phyloP scores from a whole-genome alignment of 2,329 filamentous ascomycete genomes.

The Verruconis gallopava region DNA sequence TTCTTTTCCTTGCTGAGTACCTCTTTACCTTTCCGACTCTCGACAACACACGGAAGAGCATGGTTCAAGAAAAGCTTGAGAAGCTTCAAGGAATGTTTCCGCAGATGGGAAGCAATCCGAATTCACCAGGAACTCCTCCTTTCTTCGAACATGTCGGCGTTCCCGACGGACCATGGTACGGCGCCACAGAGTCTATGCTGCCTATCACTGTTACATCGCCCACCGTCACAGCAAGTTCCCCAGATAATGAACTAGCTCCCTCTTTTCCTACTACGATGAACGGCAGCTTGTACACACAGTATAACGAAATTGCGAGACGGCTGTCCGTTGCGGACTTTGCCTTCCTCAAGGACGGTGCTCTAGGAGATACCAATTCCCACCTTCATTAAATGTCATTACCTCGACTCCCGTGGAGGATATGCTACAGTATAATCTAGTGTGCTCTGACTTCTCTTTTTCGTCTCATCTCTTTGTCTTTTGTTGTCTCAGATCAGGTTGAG shows the following conservation, averaged over 20 bases:
- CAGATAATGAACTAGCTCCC: neutral
- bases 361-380: too few species aligned
- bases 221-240: constrained; percentile 1
- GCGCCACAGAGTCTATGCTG: constrained; percentile 23
- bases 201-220: constrained; percentile 11
- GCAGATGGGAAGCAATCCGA: constrained; percentile 14
- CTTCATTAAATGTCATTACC: too few species aligned
- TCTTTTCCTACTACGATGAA: constrained; percentile 5
- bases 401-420: too few species aligned
- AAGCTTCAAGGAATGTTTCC: constrained; percentile 24
- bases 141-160: neutral
- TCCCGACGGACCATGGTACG: constrained; percentile 20
- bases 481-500: too few species aligned
- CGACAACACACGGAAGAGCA: constrained; percentile 32
- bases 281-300: constrained; percentile 18
- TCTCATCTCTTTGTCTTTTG: too few species aligned
- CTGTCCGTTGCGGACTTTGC: constrained; percentile 16
- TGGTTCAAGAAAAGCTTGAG: constrained; percentile 31
- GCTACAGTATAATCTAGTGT: too few species aligned
- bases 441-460: too few species aligned
- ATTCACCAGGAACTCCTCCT: constrained; percentile 3
- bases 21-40: constrained; percentile 36
- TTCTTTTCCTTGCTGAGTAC: constrained; percentile 39
- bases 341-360: neutral
- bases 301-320: constrained; percentile 22